Evolutionary conservation across 148 eudicot genomes (phyloP).

Genomic region (Vaccinium macrocarpon): DNA sequence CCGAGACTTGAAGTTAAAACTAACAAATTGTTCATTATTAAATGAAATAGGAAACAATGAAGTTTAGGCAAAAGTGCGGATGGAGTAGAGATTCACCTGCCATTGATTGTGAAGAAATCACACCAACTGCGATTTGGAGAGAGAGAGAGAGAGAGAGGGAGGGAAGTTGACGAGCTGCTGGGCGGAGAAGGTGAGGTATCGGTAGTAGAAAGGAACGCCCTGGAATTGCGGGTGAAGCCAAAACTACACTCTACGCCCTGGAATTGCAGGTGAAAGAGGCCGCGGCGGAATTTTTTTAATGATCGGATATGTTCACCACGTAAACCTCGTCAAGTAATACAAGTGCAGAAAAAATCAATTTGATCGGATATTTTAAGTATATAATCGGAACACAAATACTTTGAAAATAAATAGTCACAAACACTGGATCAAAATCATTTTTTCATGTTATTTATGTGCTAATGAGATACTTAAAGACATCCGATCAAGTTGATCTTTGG

Average conservation of each 20-base stretch:
- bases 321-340: too few relatives aligned
- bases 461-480: too few relatives aligned
- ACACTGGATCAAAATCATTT: too few relatives aligned
- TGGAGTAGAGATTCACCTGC: constrained; percentile 15
- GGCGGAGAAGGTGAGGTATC: constrained; percentile 17
- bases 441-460: too few relatives aligned
- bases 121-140: background rate
- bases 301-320: too few relatives aligned
- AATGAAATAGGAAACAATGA: background rate
- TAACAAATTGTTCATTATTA: background rate
- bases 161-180: constrained; percentile 9
- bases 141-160: constrained; percentile 4
- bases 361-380: too few relatives aligned
- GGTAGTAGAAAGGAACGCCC: background rate
- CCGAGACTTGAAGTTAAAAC: background rate
- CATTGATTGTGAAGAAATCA: constrained; percentile 10
- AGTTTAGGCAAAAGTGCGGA: background rate
- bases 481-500: too few relatives aligned
- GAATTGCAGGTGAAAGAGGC: too few relatives aligned
- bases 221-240: background rate
- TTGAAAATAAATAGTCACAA: too few relatives aligned
- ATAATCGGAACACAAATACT: too few relatives aligned
- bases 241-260: background rate
- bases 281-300: too few relatives aligned
- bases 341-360: too few relatives aligned